A percentile compares a stretch with the other conserved stretches of the same genome.
These are phyloP conservation scores for Pseudogymnoascus sp. DNA, from an alignment of 2,329 filamentous ascomycete genomes.

Conservation along the genomic window DNA sequence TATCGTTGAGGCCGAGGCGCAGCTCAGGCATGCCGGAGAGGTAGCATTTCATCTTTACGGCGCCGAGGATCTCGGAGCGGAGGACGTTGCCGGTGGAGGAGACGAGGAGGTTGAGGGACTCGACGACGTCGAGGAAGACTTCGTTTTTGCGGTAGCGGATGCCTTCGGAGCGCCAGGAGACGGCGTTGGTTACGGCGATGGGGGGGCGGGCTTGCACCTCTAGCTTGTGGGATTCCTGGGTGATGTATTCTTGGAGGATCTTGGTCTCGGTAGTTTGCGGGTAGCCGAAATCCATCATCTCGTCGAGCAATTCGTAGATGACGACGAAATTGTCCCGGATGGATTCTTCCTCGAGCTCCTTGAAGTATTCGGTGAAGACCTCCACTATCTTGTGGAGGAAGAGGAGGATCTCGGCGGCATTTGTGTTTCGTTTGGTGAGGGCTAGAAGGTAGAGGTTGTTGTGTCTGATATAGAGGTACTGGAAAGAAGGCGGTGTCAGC, in stretches of 20 bases:
- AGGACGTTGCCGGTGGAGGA: slow-evolving; percentile 91
- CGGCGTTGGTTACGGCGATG: slow-evolving; percentile 96
- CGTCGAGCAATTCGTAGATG: slow-evolving; percentile 96
- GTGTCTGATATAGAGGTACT: slow-evolving; percentile 99
- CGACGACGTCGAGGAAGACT: slow-evolving; percentile 95
- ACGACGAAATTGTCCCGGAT: slow-evolving; percentile 99
- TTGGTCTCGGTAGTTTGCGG: slow-evolving; percentile 97
- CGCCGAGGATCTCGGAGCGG: slow-evolving; percentile 90
- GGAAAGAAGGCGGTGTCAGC: slow-evolving; percentile 2
- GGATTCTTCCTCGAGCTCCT: slow-evolving; percentile 95
- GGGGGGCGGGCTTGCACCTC: slow-evolving; percentile 93
- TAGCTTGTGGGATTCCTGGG: slow-evolving; percentile 96
- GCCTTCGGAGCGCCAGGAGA: slow-evolving; percentile 95
- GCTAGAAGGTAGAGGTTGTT: slow-evolving; percentile 98
- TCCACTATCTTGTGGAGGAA: slow-evolving; percentile 98
- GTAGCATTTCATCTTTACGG: slow-evolving; percentile 99
- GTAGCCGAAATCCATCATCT: slow-evolving; percentile 99
- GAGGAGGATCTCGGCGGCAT: slow-evolving; percentile 94
- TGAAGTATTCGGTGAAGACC: slow-evolving; percentile 99
- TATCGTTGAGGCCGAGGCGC: slow-evolving; percentile 90
- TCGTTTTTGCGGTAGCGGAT: slow-evolving; percentile 99
- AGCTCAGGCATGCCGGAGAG: slow-evolving; percentile 96
- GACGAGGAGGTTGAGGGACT: slow-evolving; percentile 92
- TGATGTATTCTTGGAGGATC: slow-evolving; percentile 98
- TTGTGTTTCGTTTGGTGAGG: slow-evolving; percentile 96